phyloP scores from a whole-genome alignment of 2,329 filamentous ascomycete genomes.

The Aspergillus oerlinghausenensis region DNA sequence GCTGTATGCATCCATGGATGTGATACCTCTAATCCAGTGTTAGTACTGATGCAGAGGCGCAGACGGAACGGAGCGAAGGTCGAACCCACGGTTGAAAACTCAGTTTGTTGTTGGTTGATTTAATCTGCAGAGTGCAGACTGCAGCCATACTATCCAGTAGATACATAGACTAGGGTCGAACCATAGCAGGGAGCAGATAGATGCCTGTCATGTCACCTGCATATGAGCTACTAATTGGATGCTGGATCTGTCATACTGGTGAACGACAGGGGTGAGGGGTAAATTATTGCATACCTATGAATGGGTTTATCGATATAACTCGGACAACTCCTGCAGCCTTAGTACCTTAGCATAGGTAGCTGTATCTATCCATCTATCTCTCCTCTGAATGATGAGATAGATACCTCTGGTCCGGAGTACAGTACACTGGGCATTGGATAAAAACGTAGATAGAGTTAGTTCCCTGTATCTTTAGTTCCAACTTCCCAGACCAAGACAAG shows the following conservation, averaged over 20 bases:
- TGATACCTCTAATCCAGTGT: not conserved
- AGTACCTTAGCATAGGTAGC: not conserved
- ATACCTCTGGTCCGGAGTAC: no score
- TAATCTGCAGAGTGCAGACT: not conserved
- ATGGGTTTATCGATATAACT: not conserved
- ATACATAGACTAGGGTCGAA: no score
- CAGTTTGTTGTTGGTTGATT: not conserved
- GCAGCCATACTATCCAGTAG: not conserved
- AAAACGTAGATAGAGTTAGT: not conserved
- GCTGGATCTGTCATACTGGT: not conserved
- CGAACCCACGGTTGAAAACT: not conserved
- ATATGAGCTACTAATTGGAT: conserved; percentile 5
- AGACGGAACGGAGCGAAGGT: conserved; percentile 2
- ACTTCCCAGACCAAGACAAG: not conserved
- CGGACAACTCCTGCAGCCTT: not conserved
- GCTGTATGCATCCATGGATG: not conserved
- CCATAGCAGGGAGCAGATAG: not conserved
- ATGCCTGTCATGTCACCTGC: conserved; percentile 1
- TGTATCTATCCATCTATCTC: not conserved
- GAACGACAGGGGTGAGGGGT: not conserved
- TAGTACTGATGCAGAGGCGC: not conserved
- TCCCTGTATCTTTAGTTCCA: not conserved
- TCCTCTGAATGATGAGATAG: not conserved
- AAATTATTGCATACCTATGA: not conserved
- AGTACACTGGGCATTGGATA: not conserved